Conservation (phyloP, 371 early-diverging fungal genomes). For the Mucor saturninus region DNA sequence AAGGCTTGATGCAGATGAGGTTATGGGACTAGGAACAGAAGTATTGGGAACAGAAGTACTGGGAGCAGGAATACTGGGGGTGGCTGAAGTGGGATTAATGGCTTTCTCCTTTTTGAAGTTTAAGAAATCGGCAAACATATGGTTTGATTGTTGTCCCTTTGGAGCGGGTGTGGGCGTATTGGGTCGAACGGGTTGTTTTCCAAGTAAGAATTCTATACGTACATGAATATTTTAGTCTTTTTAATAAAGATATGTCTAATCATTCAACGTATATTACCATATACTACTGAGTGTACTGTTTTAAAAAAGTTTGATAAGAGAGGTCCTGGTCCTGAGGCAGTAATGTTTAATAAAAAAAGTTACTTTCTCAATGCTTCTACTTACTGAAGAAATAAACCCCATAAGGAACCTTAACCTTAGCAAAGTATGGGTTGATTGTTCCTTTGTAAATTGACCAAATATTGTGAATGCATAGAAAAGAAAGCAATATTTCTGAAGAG, state of each 20-base stretch:
- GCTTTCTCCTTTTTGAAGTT: no score
- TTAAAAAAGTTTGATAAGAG: background rate
- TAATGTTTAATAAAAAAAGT: background rate
- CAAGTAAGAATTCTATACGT: no score
- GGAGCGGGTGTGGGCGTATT: no score
- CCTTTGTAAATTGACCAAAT: background rate
- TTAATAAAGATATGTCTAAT: no score
- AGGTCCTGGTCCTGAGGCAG: conserved; percentile 11
- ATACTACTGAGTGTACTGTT: background rate
- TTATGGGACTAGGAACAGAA: no score
- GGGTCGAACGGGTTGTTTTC: background rate
- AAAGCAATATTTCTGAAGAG: background rate
- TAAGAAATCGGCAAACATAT: no score
- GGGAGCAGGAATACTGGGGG: no score
- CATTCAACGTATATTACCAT: no score
- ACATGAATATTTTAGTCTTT: no score
- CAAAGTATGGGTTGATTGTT: conserved; percentile 1
- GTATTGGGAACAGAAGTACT: background rate
- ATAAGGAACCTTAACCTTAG: background rate
- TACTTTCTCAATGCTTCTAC: background rate
- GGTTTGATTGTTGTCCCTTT: no score
- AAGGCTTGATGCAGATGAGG: no score
- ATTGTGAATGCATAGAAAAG: background rate
- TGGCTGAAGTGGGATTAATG: no score
- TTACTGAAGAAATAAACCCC: conserved; percentile 7